Evolutionary conservation across 2,329 filamentous ascomycete genomes (phyloP).

Genomic region (Claviceps capensis): DNA sequence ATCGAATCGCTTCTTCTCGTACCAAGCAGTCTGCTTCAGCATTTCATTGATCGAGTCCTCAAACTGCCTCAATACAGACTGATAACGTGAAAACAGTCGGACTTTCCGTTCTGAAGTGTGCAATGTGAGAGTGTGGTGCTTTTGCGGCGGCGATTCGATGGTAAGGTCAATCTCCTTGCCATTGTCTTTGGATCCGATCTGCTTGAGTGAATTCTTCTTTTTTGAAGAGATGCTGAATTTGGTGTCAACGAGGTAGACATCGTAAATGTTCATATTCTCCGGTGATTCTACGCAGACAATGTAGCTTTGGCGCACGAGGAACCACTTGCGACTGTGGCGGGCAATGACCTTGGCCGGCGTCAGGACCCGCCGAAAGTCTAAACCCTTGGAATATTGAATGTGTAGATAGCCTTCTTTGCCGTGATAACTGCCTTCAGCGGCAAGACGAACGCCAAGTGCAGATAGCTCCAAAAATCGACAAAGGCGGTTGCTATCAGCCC

Average conservation of each 20-base stretch:
- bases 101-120: conserved; percentile 85
- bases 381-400: conserved; percentile 79
- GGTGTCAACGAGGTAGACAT: conserved; percentile 91
- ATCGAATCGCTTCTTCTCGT: conserved; percentile 69
- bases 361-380: conserved; percentile 72
- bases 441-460: conserved; percentile 81
- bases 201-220: conserved; percentile 36
- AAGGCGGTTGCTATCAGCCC: conserved; percentile 84
- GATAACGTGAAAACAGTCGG: conserved; percentile 80
- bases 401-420: conserved; percentile 92
- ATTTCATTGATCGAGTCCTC: conserved; percentile 85
- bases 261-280: conserved; percentile 96
- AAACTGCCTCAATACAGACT: conserved; percentile 80
- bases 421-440: conserved; percentile 91
- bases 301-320: conserved; percentile 93
- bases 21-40: conserved; percentile 72
- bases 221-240: conserved; percentile 75
- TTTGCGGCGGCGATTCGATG: conserved; percentile 22
- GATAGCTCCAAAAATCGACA: conserved; percentile 95
- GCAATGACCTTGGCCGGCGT: conserved; percentile 67
- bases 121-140: conserved; percentile 80
- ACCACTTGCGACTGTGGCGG: conserved; percentile 89
- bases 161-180: conserved; percentile 31
- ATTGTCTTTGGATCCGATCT: conserved; percentile 45
- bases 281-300: conserved; percentile 97